These are phyloP conservation scores for Alternaria triticina DNA, from an alignment of 2,329 filamentous ascomycete species.

Conservation along the genomic window DNA sequence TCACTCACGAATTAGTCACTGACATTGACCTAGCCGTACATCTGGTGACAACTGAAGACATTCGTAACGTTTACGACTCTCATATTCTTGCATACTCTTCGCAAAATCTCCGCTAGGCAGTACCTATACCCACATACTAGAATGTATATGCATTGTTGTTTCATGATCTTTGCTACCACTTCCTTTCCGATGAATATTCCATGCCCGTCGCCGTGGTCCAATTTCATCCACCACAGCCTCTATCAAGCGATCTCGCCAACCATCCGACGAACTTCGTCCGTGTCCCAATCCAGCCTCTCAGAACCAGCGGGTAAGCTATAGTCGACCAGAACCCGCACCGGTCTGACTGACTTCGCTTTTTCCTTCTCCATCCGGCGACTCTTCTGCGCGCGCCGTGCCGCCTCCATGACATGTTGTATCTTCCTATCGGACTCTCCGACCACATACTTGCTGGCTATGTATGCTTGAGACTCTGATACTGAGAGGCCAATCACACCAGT, in stretches of 20 bases:
- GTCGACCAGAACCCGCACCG: conserved; percentile 5
- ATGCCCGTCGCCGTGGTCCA: background rate
- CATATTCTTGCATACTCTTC: background rate
- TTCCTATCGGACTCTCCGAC: background rate
- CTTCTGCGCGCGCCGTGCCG: background rate
- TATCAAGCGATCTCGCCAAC: conserved; percentile 27
- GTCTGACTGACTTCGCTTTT: background rate
- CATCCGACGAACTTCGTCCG: conserved; percentile 27
- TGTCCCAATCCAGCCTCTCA: conserved; percentile 33
- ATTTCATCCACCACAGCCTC: background rate
- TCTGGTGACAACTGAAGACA: conserved; percentile 28
- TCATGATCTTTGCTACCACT: background rate
- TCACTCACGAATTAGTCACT: background rate
- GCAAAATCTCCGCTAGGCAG: conserved; percentile 12
- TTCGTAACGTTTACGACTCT: background rate
- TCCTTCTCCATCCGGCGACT: background rate
- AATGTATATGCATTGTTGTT: conserved; percentile 10
- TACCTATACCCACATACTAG: conserved; percentile 27
- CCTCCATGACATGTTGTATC: background rate
- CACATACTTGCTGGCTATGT: background rate
- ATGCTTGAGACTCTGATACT: background rate
- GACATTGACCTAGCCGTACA: conserved; percentile 29
- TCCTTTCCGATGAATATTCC: too few relatives aligned
- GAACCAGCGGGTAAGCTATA: conserved; percentile 18
- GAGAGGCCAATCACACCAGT: background rate